Percentiles rank a stretch among this genome's conserved stretches.
phyloP scores from a whole-genome alignment of 2,329 filamentous ascomycete genomes.

The Microascus cirrosus region DNA sequence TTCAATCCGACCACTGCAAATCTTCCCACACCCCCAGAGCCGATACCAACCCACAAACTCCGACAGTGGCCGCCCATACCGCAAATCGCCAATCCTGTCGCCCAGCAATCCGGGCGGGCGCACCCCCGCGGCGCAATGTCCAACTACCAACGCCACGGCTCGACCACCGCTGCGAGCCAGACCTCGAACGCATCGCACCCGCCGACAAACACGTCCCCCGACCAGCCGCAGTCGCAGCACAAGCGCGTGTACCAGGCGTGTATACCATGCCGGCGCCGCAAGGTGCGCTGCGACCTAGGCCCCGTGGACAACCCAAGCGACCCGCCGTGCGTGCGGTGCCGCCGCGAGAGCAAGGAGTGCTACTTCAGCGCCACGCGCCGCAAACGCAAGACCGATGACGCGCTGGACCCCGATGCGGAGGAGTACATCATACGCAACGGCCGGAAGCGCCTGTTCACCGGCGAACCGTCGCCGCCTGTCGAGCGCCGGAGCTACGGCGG shows the following conservation, averaged over 20 bases:
- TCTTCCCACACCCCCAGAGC: background rate
- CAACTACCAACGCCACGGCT: conserved; percentile 1
- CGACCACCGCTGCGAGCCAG: too few species aligned
- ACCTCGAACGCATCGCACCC: background rate
- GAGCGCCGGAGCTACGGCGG: conserved; percentile 36
- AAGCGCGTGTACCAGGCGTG: conserved; percentile 55
- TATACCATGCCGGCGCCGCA: conserved; percentile 50
- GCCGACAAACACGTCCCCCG: background rate
- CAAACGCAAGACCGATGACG: conserved; percentile 70
- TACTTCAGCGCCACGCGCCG: conserved; percentile 91
- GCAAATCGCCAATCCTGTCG: background rate
- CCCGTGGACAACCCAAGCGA: conserved; percentile 90
- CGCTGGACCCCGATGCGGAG: conserved; percentile 37
- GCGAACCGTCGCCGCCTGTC: conserved; percentile 23
- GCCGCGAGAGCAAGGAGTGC: conserved; percentile 91
- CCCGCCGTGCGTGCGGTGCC: conserved; percentile 86
- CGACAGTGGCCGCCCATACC: background rate
- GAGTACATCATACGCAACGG: conserved; percentile 66
- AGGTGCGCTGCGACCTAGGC: conserved; percentile 51
- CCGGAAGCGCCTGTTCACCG: conserved; percentile 48
- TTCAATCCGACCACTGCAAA: background rate
- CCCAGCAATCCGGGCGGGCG: background rate
- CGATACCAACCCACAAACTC: conserved; percentile 1
- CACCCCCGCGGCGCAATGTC: background rate
- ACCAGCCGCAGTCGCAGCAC: conserved; percentile 20